Evolutionary conservation across 805 yeast species (phyloP), one percentile per base, ranked within the genome.

Genomic region (Kluyveromyces lactis): DNA sequence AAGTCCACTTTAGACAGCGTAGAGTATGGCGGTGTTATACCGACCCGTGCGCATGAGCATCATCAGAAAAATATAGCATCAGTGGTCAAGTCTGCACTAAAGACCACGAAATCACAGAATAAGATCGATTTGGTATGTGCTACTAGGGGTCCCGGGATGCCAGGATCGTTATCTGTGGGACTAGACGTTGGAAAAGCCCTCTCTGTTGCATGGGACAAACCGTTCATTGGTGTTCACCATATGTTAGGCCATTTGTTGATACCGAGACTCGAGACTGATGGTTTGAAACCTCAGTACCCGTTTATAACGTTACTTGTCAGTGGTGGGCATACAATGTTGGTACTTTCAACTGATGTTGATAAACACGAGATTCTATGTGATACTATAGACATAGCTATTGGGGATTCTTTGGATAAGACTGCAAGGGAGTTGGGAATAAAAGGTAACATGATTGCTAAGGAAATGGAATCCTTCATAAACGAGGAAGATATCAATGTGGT

Each of bases 141-240:
- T 4, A 92, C 98, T 0, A 66, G 95, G 48, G 98, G 98, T 0
- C 98, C 98, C 0, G 98, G 98, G 0, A 86, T 92, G 96, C 74
- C 79, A 7, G 96, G 97, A 0, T 81, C 95, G 0, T 66, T 92
- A 11, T 72, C 86, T 8, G 81, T 86, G 0, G 94, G 97, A 1
- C 66, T 83, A 18, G 92, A 84, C 52, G 62, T 86, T 30, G 95
- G 95, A 0, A 82, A 86, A 51, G 98, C 97, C 0, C 64, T 92
- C 10, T 66, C 87, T 1, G 63, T 82, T 0, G 97, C 89, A 0
- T 82, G 86, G 81, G 58, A 72, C 11, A 72, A 67, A 5, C 97
- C 96, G 0, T 52, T 86, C 15, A 66, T 92, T 2, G 97, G 97
- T 0, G 95, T 90, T 0, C 95, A 92, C 57, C 98, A 92, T 53